Evolutionary conservation across 2,329 filamentous ascomycete genomes (phyloP), one percentile per base, ranked within the genome.

Genomic region (Didymella pomorum): DNA sequence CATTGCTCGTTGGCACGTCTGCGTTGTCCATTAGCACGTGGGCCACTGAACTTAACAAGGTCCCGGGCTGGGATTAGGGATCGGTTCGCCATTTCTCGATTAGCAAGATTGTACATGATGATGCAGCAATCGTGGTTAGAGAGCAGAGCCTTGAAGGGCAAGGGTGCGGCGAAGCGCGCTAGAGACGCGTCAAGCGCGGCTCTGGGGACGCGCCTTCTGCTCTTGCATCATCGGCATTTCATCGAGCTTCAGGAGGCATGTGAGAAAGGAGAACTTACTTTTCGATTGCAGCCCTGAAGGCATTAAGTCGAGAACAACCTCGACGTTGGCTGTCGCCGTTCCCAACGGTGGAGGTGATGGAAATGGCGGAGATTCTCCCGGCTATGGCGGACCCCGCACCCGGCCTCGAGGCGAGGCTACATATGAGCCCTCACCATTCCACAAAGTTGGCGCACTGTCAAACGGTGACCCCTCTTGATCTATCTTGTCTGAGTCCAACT

Each of bases 331-430:
- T 16, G 29, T 5, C 29, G 29, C 26, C 14, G 29, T 14, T 11
- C 21, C 26, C 18, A 33, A 42, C 23, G 2, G 43, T 20, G 52
- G 52, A 54, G 16, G 39, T 16, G 20, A 26, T 35, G 35, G 44
- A 54, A 33, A 33, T 53, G 29, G 26, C 51, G 51, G 51, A 47
- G 20, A 6, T 25, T 4, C 11, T 31, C n/a, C 44, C 51, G 43
- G 52, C 52, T 49, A 28, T 47, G 5, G 35, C 51, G 18, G 33
- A 44, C 45, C 23, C 37, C 31, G 44, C 50, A 29, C 14, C 12
- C 23, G 35, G 5, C 29, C 11, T 37, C n/a, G 10, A 16, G 10
- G 16, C 25, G 28, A 35, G 29, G 45, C n/a, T n/a, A n/a, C n/a
- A n/a, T n/a, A n/a, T n/a, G n/a, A n/a, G n/a, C n/a, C n/a, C n/a